Evolutionary conservation across 345 rosid species (phyloP).

Genomic region (Hypericum perforatum): DNA sequence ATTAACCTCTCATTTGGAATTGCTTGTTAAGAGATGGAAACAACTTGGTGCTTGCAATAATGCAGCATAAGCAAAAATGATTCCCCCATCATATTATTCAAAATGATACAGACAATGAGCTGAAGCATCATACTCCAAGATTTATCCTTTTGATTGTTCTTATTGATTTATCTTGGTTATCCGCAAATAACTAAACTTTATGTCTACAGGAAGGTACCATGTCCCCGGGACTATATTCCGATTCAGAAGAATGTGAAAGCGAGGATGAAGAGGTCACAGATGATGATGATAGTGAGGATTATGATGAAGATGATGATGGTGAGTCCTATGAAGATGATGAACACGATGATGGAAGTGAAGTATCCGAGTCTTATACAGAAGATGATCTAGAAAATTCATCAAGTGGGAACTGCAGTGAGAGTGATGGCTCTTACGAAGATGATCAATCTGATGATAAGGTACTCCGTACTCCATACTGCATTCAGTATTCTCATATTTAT

Average conservation of each 20-base stretch:
- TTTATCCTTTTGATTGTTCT: constrained; percentile 9
- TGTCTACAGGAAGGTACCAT: constrained; percentile 65
- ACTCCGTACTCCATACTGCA: constrained; percentile 9
- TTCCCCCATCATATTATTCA: no score
- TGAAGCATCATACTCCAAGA: background rate
- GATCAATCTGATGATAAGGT: constrained; percentile 40
- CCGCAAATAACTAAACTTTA: constrained; percentile 5
- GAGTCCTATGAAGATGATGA: constrained; percentile 58
- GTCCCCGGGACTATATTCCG: constrained; percentile 72
- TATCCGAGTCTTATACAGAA: constrained; percentile 45
- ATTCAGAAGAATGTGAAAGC: constrained; percentile 69
- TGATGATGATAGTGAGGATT: constrained; percentile 74
- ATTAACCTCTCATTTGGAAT: background rate
- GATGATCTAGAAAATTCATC: constrained; percentile 44
- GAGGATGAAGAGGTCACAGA: constrained; percentile 76
- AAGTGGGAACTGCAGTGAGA: constrained; percentile 35
- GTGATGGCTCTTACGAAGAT: constrained; percentile 32
- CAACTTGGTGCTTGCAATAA: no score
- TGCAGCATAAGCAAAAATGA: no score
- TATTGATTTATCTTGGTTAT: constrained; percentile 2
- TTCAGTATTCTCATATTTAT: background rate
- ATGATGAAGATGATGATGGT: constrained; percentile 85
- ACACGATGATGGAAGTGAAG: constrained; percentile 34
- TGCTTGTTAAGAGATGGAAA: no score
- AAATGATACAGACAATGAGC: no score